These are phyloP conservation scores for Aspergillus jensenii DNA, from an alignment of 2,329 filamentous ascomycete species.

Conservation along the genomic window DNA sequence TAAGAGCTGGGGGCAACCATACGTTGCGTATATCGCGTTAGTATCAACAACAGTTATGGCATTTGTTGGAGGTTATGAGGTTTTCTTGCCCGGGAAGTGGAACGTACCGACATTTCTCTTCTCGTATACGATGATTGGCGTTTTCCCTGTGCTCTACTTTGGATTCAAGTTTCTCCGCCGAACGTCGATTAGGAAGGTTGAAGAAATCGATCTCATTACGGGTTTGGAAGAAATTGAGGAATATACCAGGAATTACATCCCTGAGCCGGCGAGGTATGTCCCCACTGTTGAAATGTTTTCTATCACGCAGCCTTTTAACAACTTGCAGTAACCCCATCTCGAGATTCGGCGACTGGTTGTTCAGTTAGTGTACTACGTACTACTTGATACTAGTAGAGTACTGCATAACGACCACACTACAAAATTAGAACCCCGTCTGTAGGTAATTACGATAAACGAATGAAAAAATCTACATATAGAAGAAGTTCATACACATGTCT, in stretches of 20 bases:
- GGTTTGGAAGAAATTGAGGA: slow-evolving; percentile 68
- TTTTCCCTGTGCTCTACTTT: slow-evolving; percentile 68
- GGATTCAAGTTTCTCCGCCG: slow-evolving; percentile 71
- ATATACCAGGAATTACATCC: slow-evolving; percentile 63
- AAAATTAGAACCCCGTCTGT: background rate
- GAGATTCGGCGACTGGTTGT: slow-evolving; percentile 21
- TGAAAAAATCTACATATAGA: background rate
- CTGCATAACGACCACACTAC: background rate
- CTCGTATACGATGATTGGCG: slow-evolving; percentile 71
- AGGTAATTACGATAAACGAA: background rate
- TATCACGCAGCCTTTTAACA: background rate
- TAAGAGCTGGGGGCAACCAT: slow-evolving; percentile 68
- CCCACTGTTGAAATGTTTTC: background rate
- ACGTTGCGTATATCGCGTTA: slow-evolving; percentile 66
- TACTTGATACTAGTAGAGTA: background rate
- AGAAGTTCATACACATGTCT: background rate
- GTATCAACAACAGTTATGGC: slow-evolving; percentile 67
- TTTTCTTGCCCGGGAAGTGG: slow-evolving; percentile 71
- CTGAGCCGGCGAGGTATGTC: slow-evolving; percentile 53
- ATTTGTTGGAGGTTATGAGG: slow-evolving; percentile 72
- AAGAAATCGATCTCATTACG: slow-evolving; percentile 62
- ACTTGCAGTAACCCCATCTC: slow-evolving; percentile 24
- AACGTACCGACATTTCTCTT: slow-evolving; percentile 70
- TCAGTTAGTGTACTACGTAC: slow-evolving; percentile 7
- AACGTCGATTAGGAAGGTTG: slow-evolving; percentile 57